Evolutionary conservation across 1,284 basidiomycete genomes (phyloP), one percentile per base, ranked within the genome.

Genomic region (Leucoagaricus sp.): DNA sequence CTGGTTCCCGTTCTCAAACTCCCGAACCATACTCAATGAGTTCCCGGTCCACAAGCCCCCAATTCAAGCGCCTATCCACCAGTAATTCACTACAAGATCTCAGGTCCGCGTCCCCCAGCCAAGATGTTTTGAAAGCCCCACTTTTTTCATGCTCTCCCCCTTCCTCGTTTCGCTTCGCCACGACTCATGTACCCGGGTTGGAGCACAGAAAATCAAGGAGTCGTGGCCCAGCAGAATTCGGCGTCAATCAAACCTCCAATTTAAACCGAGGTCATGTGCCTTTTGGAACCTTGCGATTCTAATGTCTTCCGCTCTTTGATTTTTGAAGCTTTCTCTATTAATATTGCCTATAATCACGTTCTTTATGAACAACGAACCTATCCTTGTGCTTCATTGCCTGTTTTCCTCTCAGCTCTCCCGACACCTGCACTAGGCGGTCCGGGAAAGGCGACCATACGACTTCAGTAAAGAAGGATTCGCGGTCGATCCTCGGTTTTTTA

Each of bases 201-300:
- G 49, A 57, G n/a, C 26, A 31, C 34, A 56, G 54, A 50, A 9
- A 26, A 6, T 21, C 28, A 12, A 47, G 31, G 15, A 19, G 19
- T 19, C 28, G 25, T 41, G 10, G 36, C 15, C n/a, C 28, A 15
- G 10, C 15, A 40, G 6, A 31, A n/a, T n/a, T n/a, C n/a, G n/a
- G n/a, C n/a, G n/a, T n/a, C n/a, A n/a, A n/a, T n/a, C n/a, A n/a
- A n/a, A n/a, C n/a, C n/a, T 28, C 33, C 41, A 15, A 25, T 33
- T 13, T 4, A 21, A 26, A 28, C 12, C 17, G 19, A 3, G 36
- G 34, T 51, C 49, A 51, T 52, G 55, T 57, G 15, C 33, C 49
- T 12, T 23, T 26, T 34, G 55, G 55, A 45, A 55, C 54, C 13
- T 8, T 10, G 38, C 42, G 26, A 23, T 57, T 57, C 21, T 57